These are phyloP conservation scores for Beta vulgaris DNA, from an alignment of 148 eudicot species.

Conservation along the genomic window DNA sequence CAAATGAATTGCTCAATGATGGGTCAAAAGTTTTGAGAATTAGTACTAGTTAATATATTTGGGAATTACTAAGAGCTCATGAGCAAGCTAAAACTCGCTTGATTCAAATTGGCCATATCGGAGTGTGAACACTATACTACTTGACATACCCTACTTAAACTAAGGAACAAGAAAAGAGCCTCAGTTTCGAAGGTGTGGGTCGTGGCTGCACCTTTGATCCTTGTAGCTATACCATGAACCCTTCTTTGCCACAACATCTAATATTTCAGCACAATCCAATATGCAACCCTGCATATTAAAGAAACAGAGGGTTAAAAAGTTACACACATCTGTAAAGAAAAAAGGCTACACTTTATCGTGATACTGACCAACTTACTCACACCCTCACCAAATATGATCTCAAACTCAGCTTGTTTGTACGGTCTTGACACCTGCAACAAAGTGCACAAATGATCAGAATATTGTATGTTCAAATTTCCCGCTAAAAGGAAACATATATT, in stretches of 20 bases:
- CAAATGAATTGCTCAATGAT: background rate
- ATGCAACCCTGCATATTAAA: constrained; percentile 72
- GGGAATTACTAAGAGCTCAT: background rate
- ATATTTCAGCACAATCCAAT: constrained; percentile 90
- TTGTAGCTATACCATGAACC: constrained; percentile 95
- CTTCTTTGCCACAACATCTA: constrained; percentile 77
- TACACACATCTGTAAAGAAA: background rate
- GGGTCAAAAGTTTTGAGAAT: background rate
- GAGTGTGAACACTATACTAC: background rate
- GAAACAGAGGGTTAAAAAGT: constrained; percentile 5
- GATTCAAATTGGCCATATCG: too few relatives aligned
- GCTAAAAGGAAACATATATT: background rate
- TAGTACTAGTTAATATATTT: background rate
- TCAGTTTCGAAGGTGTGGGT: constrained; percentile 6
- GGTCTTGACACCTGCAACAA: constrained; percentile 88
- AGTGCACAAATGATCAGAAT: constrained; percentile 1
- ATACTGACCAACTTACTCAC: constrained; percentile 85
- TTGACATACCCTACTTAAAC: background rate
- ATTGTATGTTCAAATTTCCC: background rate
- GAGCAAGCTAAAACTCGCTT: background rate
- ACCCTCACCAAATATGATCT: constrained; percentile 94
- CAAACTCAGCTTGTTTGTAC: constrained; percentile 97
- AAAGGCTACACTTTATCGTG: constrained; percentile 1
- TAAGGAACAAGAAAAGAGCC: background rate
- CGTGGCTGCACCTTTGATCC: constrained; percentile 62